phyloP scores from a whole-genome alignment of 371 early-diverging fungal genomes.

The Dipsacomyces acuminosporus region DNA sequence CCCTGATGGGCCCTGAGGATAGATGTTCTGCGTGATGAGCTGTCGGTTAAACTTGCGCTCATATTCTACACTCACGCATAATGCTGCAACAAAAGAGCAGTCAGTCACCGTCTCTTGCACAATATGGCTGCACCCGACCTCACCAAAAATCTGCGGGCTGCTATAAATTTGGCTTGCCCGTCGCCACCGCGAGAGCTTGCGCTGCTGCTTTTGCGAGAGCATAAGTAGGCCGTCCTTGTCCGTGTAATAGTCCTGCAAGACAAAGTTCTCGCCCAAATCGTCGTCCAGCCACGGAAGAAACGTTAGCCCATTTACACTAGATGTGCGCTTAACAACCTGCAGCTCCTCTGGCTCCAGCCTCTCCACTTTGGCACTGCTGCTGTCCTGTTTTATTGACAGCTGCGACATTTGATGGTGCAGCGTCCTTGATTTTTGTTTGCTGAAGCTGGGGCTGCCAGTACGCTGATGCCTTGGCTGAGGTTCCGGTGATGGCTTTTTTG shows the following conservation, averaged over 20 bases:
- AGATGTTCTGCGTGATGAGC: constrained; percentile 81
- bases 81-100: constrained; percentile 89
- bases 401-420: no score
- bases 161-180: constrained; percentile 69
- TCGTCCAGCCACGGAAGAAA: constrained; percentile 71
- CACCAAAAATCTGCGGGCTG: constrained; percentile 59
- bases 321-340: constrained; percentile 60
- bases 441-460: no score
- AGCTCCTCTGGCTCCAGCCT: constrained; percentile 51
- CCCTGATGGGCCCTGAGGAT: constrained; percentile 71
- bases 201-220: constrained; percentile 70
- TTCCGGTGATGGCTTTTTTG: no score
- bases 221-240: constrained; percentile 66
- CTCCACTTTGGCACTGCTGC: constrained; percentile 2
- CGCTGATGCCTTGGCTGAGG: no score
- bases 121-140: constrained; percentile 39
- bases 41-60: constrained; percentile 70
- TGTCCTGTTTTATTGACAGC: background rate
- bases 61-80: constrained; percentile 82
- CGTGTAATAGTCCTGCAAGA: constrained; percentile 48
- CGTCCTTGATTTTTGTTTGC: no score
- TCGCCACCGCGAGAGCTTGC: constrained; percentile 75
- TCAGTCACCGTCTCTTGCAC: constrained; percentile 86
- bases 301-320: constrained; percentile 63
- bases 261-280: constrained; percentile 62